Percentiles rank a stretch among this genome's conserved stretches.
phyloP scores from a whole-genome alignment of 495 filamentous ascomycete species.

The Aspergillus leporis region DNA sequence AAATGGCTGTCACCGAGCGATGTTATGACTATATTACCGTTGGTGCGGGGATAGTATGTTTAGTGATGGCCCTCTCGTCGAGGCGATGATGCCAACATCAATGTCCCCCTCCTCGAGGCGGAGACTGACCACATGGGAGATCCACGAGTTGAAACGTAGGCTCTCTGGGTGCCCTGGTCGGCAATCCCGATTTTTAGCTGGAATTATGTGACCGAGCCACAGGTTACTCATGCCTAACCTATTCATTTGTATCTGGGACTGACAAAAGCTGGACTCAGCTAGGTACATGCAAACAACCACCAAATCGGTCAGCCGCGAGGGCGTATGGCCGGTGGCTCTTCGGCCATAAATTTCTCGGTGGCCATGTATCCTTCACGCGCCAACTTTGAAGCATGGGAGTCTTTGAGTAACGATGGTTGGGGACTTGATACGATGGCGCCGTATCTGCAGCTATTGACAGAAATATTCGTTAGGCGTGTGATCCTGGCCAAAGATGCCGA shows the following conservation, averaged over 20 bases:
- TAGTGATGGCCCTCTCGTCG: conserved; percentile 50
- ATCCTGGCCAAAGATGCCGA: conserved; percentile 22
- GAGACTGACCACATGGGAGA: conserved; percentile 47
- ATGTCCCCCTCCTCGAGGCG: conserved; percentile 52
- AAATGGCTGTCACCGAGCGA: conserved; percentile 14
- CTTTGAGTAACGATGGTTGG: conserved; percentile 55
- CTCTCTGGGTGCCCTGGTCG: conserved; percentile 38
- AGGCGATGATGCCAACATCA: conserved; percentile 39
- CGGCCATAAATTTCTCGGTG: conserved; percentile 46
- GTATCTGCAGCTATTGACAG: conserved; percentile 41
- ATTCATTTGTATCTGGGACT: conserved; percentile 2
- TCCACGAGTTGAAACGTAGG: conserved; percentile 44
- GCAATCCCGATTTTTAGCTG: conserved; percentile 55
- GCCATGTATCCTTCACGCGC: conserved; percentile 28
- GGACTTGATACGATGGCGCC: conserved; percentile 47
- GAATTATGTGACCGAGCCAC: conserved; percentile 52
- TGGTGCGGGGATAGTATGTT: conserved; percentile 47
- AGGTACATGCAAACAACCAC: conserved; percentile 24
- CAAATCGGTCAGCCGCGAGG: conserved; percentile 41
- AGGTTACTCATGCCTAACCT: conserved; percentile 30
- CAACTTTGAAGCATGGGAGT: conserved; percentile 49
- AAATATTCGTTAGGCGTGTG: conserved; percentile 46
- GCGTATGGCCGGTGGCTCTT: conserved; percentile 57
- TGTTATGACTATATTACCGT: conserved; percentile 38
- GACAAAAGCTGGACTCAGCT: no score